A percentile compares a stretch with the other conserved stretches of the same genome.
These are phyloP conservation scores for Tolypocladium tundrense DNA, from an alignment of 2,329 filamentous ascomycete species.

Conservation along the genomic window DNA sequence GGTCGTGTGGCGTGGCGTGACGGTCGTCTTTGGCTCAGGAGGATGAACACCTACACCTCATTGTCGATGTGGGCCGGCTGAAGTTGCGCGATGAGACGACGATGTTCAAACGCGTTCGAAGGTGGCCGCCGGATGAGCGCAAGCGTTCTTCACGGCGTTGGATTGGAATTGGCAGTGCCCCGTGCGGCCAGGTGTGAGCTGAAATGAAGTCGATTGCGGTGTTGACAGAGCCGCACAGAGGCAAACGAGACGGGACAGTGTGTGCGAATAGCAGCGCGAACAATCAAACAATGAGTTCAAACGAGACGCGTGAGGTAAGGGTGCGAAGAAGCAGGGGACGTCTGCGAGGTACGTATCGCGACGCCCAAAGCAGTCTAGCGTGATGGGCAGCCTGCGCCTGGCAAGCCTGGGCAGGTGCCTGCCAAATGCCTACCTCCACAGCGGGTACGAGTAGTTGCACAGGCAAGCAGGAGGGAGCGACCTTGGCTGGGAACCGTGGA, in stretches of 20 bases:
- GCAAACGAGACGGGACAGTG: background rate
- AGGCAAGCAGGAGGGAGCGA: background rate
- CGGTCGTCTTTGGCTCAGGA: constrained; percentile 1
- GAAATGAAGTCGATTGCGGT: background rate
- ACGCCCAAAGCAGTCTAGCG: constrained; percentile 18
- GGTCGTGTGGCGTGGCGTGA: background rate
- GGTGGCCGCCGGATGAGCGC: background rate
- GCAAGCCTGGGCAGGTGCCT: background rate
- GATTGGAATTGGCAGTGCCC: background rate
- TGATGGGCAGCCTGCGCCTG: background rate
- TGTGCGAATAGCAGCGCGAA: background rate
- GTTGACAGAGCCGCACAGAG: background rate
- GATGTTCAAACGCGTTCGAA: background rate
- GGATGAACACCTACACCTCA: constrained; percentile 4
- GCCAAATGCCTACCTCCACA: background rate
- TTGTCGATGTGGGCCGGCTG: constrained; percentile 3
- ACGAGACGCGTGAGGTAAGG: constrained; percentile 1
- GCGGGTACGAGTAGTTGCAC: background rate
- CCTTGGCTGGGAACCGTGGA: background rate
- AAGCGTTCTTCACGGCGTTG: background rate
- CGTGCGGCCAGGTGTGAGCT: background rate
- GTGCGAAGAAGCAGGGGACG: background rate
- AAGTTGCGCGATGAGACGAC: background rate
- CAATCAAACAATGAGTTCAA: background rate
- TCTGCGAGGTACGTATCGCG: constrained; percentile 13